Conservation (phyloP, 2,329 filamentous ascomycete genomes). For the Polychaeton citri region DNA sequence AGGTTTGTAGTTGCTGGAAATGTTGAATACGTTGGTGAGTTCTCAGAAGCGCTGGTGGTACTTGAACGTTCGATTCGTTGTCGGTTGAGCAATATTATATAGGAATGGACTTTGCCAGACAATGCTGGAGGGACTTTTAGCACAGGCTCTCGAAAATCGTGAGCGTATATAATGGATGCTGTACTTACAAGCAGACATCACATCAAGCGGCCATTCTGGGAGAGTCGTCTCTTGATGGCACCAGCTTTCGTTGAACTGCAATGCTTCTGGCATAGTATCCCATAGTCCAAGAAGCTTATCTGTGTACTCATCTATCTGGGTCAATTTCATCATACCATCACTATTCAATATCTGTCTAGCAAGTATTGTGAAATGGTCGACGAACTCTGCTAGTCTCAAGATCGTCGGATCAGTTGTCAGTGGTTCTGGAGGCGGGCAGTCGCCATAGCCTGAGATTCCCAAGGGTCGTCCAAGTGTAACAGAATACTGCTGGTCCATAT, state of each 20-base stretch:
- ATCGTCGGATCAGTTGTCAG: slow-evolving; percentile 31
- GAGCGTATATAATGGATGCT: neutral
- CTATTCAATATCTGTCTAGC: slow-evolving; percentile 34
- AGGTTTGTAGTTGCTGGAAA: neutral
- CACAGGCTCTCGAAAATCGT: neutral
- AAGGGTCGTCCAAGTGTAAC: slow-evolving; percentile 36
- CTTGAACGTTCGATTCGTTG: slow-evolving; percentile 26
- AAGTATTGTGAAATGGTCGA: slow-evolving; percentile 34
- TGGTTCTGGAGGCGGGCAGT: slow-evolving; percentile 33
- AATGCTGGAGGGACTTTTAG: slow-evolving; percentile 20
- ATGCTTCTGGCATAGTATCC: slow-evolving; percentile 33
- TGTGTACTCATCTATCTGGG: slow-evolving; percentile 34
- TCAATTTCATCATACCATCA: slow-evolving; percentile 26
- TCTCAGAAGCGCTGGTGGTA: slow-evolving; percentile 3
- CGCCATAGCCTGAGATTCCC: slow-evolving; percentile 36
- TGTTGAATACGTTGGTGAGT: neutral
- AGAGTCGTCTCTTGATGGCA: slow-evolving; percentile 22
- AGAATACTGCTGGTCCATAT: slow-evolving; percentile 38
- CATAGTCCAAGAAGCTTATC: slow-evolving; percentile 29
- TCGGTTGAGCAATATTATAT: slow-evolving; percentile 35
- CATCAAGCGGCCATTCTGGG: slow-evolving; percentile 34
- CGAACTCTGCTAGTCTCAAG: slow-evolving; percentile 32
- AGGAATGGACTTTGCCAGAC: slow-evolving; percentile 35
- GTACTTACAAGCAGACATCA: slow-evolving; percentile 30
- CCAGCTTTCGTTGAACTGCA: slow-evolving; percentile 36